Conservation (phyloP, 2,329 filamentous ascomycete species). For the Cercospora beticola region DNA sequence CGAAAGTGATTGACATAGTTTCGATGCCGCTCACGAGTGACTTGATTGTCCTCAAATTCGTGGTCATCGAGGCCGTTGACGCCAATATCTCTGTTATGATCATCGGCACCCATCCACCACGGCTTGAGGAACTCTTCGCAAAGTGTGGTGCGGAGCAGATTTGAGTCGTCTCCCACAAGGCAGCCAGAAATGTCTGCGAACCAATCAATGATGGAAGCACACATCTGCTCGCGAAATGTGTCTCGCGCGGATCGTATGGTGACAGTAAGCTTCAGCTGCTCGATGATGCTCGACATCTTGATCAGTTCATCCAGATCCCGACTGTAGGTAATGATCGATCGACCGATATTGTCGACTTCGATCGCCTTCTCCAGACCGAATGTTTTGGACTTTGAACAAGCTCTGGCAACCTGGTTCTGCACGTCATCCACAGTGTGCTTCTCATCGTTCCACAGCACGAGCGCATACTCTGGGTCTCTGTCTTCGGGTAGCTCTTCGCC, state of each 20-base stretch:
- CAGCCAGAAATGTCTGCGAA: slow-evolving; percentile 88
- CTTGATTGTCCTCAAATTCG: slow-evolving; percentile 58
- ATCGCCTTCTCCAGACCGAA: slow-evolving; percentile 75
- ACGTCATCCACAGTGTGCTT: slow-evolving; percentile 96
- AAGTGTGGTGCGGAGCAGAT: slow-evolving; percentile 75
- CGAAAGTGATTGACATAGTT: slow-evolving; percentile 38
- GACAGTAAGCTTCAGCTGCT: slow-evolving; percentile 93
- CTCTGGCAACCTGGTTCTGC: slow-evolving; percentile 81
- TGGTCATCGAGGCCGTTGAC: slow-evolving; percentile 81
- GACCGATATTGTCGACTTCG: slow-evolving; percentile 84
- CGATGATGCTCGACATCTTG: slow-evolving; percentile 77
- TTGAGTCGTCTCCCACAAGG: slow-evolving; percentile 74
- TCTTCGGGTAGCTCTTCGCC: slow-evolving; percentile 56
- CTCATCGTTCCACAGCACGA: slow-evolving; percentile 96
- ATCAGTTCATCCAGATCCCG: slow-evolving; percentile 71
- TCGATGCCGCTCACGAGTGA: slow-evolving; percentile 42
- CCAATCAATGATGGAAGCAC: slow-evolving; percentile 96
- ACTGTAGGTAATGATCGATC: slow-evolving; percentile 78
- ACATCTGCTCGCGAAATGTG: slow-evolving; percentile 98
- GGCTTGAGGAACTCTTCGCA: slow-evolving; percentile 88
- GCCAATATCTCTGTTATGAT: slow-evolving; percentile 74
- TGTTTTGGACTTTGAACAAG: slow-evolving; percentile 69
- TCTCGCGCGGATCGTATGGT: slow-evolving; percentile 91
- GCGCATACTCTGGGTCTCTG: slow-evolving; percentile 68
- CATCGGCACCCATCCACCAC: slow-evolving; percentile 84